A percentile compares a stretch with the other conserved stretches of the same genome.
Conservation (phyloP, 805 yeast genomes). For the Barnettozyma botsteinii region DNA sequence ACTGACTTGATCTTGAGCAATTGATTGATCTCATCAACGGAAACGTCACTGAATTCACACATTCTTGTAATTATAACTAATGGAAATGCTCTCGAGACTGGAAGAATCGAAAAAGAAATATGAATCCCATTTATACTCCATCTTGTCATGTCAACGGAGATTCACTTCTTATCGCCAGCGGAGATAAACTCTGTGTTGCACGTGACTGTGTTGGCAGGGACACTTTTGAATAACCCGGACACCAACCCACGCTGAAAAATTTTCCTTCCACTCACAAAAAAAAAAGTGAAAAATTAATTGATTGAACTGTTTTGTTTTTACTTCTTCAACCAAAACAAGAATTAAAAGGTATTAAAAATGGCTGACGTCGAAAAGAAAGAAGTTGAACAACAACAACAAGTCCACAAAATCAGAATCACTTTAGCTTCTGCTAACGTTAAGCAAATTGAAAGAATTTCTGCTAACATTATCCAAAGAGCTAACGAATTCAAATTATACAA, state of each 20-base stretch:
- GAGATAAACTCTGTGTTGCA: too few species aligned
- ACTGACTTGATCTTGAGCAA: constrained; percentile 49
- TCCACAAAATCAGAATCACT: constrained; percentile 98
- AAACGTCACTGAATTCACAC: neutral
- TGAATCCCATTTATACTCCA: neutral
- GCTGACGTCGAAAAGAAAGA: constrained; percentile 83
- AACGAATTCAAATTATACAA: constrained; percentile 72
- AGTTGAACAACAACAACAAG: constrained; percentile 71
- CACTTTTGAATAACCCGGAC: constrained; percentile 1
- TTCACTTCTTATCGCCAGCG: constrained; percentile 6
- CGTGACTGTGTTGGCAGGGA: neutral
- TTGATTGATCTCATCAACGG: constrained; percentile 23
- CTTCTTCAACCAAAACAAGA: constrained; percentile 23
- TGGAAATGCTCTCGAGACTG: neutral
- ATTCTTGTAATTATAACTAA: constrained; percentile 3
- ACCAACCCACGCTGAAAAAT: constrained; percentile 10
- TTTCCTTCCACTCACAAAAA: constrained; percentile 10
- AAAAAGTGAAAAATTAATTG: constrained; percentile 13
- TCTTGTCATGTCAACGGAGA: too few species aligned
- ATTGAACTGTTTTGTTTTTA: neutral
- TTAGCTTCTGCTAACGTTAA: constrained; percentile 98
- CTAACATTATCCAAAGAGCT: constrained; percentile 86
- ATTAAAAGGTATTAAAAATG: constrained; percentile 50
- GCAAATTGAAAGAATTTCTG: constrained; percentile 95
- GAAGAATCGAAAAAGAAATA: neutral